phyloP scores from a whole-genome alignment of 169 alveolate genomes.

The Eimeria maxima region DNA sequence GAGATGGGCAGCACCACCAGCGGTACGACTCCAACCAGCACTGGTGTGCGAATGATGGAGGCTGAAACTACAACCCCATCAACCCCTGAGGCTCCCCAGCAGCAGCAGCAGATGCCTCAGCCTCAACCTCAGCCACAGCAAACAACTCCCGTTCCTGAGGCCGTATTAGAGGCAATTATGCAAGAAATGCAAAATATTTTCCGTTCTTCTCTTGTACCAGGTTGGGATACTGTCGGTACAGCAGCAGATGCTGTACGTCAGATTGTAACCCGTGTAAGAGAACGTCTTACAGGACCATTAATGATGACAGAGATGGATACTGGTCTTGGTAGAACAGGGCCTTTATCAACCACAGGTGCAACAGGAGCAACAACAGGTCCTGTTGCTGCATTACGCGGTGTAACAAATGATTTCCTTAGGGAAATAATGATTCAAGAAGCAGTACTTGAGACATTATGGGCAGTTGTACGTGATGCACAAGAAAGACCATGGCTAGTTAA shows the following conservation, averaged over 20 bases:
- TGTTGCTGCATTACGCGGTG: slow-evolving; percentile 25
- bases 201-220: slow-evolving; percentile 9
- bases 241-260: slow-evolving; percentile 19
- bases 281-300: not conserved
- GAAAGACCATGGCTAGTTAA: not conserved
- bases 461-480: slow-evolving; percentile 27
- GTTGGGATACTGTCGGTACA: slow-evolving; percentile 31
- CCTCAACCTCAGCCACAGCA: not conserved
- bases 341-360: not conserved
- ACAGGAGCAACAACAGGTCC: not conserved
- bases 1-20: slow-evolving; percentile 14
- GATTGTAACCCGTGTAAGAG: not conserved
- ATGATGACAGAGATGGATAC: not conserved
- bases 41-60: slow-evolving; percentile 19
- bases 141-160: not conserved
- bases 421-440: slow-evolving; percentile 55
- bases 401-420: slow-evolving; percentile 6
- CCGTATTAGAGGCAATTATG: slow-evolving; percentile 21
- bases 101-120: not conserved
- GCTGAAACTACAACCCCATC: not conserved
- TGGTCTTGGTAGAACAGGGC: not conserved
- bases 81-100: not conserved
- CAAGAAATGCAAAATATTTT: slow-evolving; percentile 10
- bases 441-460: slow-evolving; percentile 27
- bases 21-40: not conserved